phyloP scores from a whole-genome alignment of 257 asterid species.

The Coffea eugenioides region DNA sequence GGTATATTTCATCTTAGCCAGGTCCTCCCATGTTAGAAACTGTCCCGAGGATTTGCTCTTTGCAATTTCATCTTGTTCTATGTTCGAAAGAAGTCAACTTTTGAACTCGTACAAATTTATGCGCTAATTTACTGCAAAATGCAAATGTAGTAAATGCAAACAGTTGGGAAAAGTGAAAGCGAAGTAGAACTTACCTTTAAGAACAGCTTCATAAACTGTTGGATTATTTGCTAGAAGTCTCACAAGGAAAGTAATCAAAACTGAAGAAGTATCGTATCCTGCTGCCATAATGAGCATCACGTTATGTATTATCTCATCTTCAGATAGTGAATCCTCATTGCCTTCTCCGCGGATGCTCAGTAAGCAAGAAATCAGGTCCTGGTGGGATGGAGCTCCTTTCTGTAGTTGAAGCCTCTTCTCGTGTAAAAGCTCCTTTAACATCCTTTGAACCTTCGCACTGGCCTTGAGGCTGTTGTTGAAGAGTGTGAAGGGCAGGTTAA shows the following conservation, averaged over 20 bases:
- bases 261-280: conserved; percentile 67
- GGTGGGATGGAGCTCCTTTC: conserved; percentile 46
- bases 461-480: conserved; percentile 67
- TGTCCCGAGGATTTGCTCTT: conserved; percentile 36
- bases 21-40: conserved; percentile 65
- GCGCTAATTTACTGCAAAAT: too few relatives aligned
- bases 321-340: conserved; percentile 37
- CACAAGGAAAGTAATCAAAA: conserved; percentile 57
- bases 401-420: conserved; percentile 48
- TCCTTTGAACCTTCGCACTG: conserved; percentile 42
- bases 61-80: conserved; percentile 66
- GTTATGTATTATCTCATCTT: conserved; percentile 64
- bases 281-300: conserved; percentile 60
- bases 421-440: conserved; percentile 44
- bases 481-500: conserved; percentile 60
- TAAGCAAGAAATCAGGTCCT: conserved; percentile 67
- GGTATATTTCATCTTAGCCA: conserved; percentile 63
- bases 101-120: too few relatives aligned
- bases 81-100: not conserved
- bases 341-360: conserved; percentile 50
- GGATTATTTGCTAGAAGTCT: conserved; percentile 50
- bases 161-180: too few relatives aligned
- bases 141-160: too few relatives aligned
- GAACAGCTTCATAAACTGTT: conserved; percentile 43
- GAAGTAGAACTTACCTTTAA: conserved; percentile 36